Evolutionary conservation across 2,329 filamentous ascomycete species (phyloP), one percentile per base, ranked within the genome.

Genomic region (Cylindrodendrum hubeiense): DNA sequence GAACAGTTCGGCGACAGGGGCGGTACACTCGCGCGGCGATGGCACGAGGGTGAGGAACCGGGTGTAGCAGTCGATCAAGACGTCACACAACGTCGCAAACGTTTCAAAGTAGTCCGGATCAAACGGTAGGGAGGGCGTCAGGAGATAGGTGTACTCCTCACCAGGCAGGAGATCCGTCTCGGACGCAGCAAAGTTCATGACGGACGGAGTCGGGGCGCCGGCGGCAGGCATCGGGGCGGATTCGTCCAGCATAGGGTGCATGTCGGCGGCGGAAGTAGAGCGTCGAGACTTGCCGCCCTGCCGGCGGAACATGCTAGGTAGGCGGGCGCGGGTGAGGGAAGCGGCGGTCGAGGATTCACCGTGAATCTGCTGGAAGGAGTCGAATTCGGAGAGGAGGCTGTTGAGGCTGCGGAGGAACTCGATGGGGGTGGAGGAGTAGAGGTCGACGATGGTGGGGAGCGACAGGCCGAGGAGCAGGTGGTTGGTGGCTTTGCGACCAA

Each of bases 101-200:
- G 95, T 98, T 82, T 97, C 94, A 79, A 95, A 96, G 75, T 97
- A 99, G 80, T 99, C 96, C 0, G 96, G 96, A 69, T 98, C 95
- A 76, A 99, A 99, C 0, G 96, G 96, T 51, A 99, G 82, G 17
- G 90, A 91, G 0, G 96, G 96, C n/a, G 95, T 98, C 21, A 98
- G 86, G 2, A 99, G 85, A 77, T 95, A 91, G 0, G 90, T 89
- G 78, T 98, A 99, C 74, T 97, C 93, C 76, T 97, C 94, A 39
- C 94, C 94, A 0, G 92, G 91, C 1, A 93, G 82, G 24, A 94
- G 85, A 68, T 94, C 92, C 8, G 84, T 87, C 74, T 86, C 89
- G 67, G 85, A 88, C 54, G 85, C 86, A 59, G 82, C 86, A 74
- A 90, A 89, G 67, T 82, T 85, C 76, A 88, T 87, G 21, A 89